Percentiles rank a stretch among this genome's conserved stretches.
These are phyloP conservation scores for Geosmithia putterillii DNA, from an alignment of 2,329 filamentous ascomycete species.

Conservation along the genomic window DNA sequence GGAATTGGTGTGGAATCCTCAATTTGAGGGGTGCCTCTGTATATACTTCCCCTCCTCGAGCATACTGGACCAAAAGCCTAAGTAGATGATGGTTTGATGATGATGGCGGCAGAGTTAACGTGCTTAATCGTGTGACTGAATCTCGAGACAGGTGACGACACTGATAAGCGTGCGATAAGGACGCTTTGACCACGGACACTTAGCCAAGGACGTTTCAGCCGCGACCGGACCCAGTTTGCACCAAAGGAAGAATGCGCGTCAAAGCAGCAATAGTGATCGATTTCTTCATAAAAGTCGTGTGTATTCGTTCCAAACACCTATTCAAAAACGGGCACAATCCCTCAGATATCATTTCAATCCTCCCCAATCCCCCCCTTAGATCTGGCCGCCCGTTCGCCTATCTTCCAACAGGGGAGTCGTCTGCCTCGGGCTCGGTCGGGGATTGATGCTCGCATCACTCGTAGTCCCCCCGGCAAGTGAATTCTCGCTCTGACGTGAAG, in stretches of 20 bases:
- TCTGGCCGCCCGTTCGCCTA: neutral
- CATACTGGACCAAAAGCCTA: neutral
- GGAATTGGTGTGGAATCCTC: neutral
- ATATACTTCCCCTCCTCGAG: neutral
- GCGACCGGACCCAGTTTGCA: no score
- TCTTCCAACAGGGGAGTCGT: neutral
- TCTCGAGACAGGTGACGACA: neutral
- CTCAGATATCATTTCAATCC: no score
- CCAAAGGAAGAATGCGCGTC: no score
- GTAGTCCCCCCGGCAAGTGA: neutral
- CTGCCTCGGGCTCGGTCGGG: neutral
- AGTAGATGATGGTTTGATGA: neutral
- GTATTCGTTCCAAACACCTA: no score
- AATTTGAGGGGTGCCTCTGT: neutral
- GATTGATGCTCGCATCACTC: neutral
- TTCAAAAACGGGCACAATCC: no score
- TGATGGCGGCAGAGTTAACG: neutral
- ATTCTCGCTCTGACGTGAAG: no score
- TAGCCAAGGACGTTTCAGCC: no score
- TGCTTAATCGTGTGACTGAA: neutral
- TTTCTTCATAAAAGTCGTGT: no score
- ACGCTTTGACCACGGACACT: no score
- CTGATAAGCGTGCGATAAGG: neutral
- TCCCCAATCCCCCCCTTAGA: no score
- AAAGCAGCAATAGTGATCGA: no score